Base-by-base conservation (phyloP, 495 filamentous ascomycete species). In the Penicillium lividum region DNA sequence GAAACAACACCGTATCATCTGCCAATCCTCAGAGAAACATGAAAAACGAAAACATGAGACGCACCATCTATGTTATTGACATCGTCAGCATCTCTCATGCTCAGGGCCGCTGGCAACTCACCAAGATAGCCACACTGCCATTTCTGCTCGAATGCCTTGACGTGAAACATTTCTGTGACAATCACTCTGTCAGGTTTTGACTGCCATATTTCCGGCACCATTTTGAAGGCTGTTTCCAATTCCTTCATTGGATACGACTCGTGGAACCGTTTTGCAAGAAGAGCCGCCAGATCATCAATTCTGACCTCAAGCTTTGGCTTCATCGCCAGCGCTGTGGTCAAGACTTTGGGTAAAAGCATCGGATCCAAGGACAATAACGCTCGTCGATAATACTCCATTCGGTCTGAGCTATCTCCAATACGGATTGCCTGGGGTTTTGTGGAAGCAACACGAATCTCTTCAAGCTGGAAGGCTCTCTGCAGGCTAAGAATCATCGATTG, bases 101-200 rank as follows among this genome's bases (percentile, higher is more conserved):
- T 13, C 9, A 9, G 34, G 34, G 10, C 10, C 7, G 10, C 34
- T 36, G 10, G 6, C 11, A 9, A 36, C 34, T 36, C 34, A 36
- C 34, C 10, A 9, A 36, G 34, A 36, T 36, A 36, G 1, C 11
- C 27, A 50, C 3, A 1, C 47, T 7, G 47, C 7, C 18, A 50
- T 27, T 1, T n/a, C 22, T 33, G 11, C 27, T 50, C 10, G 27
- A 11, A 50, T 30, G 28, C 47, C 16, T 50, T 50, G 8, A 50
- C 47, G 31, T 50, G 47, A 50, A 50, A 50, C 47, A 50, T 50
- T 50, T 50, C 47, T 13, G 47, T 31, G 6, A 50, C 6, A 4
- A 50, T 8, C 2, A 50, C 1, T 31, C 47, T 13, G 22, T 50
- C 9, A 50, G 27, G 27, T 18, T 50, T 50, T 50, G 47, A 50